phyloP scores from a whole-genome alignment of 305 asterid genomes.

The Fraxinus greggii region DNA sequence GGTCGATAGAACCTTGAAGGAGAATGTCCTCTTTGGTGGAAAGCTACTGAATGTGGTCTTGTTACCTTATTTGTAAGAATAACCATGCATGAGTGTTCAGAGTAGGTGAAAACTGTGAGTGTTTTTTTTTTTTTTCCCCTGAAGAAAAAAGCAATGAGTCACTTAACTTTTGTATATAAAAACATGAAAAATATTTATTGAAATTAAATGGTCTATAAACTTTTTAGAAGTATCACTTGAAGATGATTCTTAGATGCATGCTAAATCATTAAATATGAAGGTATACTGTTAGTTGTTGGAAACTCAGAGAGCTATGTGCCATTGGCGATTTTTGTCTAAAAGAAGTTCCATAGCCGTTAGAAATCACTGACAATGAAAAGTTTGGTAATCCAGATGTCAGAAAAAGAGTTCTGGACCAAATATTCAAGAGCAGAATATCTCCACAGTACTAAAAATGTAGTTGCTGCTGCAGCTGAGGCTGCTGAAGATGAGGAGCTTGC shows the following conservation, averaged over 20 bases:
- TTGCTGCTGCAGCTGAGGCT: slow-evolving; percentile 99
- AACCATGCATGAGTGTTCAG: neutral
- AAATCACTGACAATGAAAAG: slow-evolving; percentile 10
- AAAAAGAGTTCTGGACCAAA: slow-evolving; percentile 89
- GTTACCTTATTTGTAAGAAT: neutral
- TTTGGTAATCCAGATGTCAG: slow-evolving; percentile 59
- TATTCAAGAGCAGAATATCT: slow-evolving; percentile 82
- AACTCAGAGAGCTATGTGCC: slow-evolving; percentile 17
- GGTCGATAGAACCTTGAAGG: neutral
- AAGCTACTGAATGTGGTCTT: neutral
- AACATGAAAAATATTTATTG: neutral
- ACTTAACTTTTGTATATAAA: neutral
- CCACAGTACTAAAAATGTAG: slow-evolving; percentile 87
- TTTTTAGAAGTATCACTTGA: neutral
- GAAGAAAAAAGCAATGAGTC: neutral
- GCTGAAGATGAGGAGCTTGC: slow-evolving; percentile 99
- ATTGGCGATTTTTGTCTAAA: slow-evolving; percentile 10
- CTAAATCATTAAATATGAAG: neutral
- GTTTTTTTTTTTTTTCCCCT: neutral
- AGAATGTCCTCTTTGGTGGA: neutral
- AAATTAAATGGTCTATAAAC: neutral
- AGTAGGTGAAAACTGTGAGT: neutral
- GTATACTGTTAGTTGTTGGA: neutral
- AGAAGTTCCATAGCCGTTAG: slow-evolving; percentile 8
- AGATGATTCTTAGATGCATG: neutral